These are phyloP conservation scores for Ophiosphaerella herpotricha DNA, from an alignment of 2,329 filamentous ascomycete species.

Conservation along the genomic window DNA sequence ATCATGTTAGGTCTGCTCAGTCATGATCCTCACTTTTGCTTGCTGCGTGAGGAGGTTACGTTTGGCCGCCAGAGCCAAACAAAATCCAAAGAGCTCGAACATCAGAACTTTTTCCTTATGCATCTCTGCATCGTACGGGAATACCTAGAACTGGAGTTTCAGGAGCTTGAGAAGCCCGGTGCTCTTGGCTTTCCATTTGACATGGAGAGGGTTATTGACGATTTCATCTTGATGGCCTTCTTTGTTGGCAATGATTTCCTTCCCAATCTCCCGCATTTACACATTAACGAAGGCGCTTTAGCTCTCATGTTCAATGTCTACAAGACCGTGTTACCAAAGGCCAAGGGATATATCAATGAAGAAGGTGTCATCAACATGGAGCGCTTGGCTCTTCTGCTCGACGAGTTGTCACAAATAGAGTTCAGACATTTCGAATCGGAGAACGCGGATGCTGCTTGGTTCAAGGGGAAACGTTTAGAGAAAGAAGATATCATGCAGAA, in stretches of 20 bases:
- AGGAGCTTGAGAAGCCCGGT: constrained; percentile 79
- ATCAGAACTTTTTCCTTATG: constrained; percentile 98
- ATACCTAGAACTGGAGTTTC: constrained; percentile 95
- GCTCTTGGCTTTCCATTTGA: constrained; percentile 79
- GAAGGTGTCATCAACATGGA: constrained; percentile 87
- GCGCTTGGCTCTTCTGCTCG: constrained; percentile 75
- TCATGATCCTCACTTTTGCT: constrained; percentile 97
- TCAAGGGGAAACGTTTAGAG: constrained; percentile 80
- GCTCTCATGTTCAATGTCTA: constrained; percentile 98
- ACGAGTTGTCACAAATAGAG: constrained; percentile 86
- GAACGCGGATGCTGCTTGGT: constrained; percentile 86
- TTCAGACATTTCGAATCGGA: constrained; percentile 92
- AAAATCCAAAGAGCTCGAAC: constrained; percentile 94
- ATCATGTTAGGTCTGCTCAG: constrained; percentile 98
- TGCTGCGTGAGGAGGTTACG: constrained; percentile 95
- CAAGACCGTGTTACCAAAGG: constrained; percentile 83
- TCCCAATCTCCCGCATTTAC: constrained; percentile 91
- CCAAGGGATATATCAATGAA: constrained; percentile 96
- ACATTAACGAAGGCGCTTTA: constrained; percentile 97
- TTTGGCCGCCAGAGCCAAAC: constrained; percentile 86
- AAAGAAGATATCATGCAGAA: constrained; percentile 70
- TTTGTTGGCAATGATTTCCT: constrained; percentile 99
- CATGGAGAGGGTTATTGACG: constrained; percentile 95
- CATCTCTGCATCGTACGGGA: constrained; percentile 97
- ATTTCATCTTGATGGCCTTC: constrained; percentile 99